Evolutionary conservation across 202 grass and related monocot genomes (phyloP).

Genomic region (Bolboschoenoplectus hybrid): DNA sequence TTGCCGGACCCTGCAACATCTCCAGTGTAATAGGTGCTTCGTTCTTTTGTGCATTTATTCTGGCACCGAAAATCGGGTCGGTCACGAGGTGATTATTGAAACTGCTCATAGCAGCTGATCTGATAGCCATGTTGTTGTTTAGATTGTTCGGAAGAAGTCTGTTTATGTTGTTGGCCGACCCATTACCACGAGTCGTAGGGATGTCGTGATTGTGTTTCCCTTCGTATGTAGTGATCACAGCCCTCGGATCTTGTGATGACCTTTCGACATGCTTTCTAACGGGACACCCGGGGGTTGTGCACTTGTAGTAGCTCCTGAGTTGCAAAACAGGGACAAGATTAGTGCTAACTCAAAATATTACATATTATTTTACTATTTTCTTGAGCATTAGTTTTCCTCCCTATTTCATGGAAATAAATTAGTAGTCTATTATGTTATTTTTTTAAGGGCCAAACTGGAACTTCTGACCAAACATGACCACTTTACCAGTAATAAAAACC

Average conservation of each 20-base stretch:
- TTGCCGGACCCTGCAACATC: constrained; percentile 44
- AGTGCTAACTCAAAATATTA: not conserved
- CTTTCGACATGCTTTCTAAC: constrained; percentile 97
- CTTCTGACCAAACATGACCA: not conserved
- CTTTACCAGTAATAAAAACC: not conserved
- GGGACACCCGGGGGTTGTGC: constrained; percentile 72
- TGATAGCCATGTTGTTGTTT: constrained; percentile 15
- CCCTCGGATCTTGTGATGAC: constrained; percentile 69
- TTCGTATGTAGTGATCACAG: constrained; percentile 97
- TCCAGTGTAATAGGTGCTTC: constrained; percentile 40
- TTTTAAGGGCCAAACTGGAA: not conserved
- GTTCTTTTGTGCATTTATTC: constrained; percentile 12
- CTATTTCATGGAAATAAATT: not conserved
- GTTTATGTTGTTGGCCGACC: not conserved
- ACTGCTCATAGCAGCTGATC: constrained; percentile 24
- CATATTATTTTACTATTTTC: not conserved
- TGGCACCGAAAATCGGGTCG: constrained; percentile 18
- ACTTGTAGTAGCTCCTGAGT: constrained; percentile 98
- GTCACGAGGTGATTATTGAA: not conserved
- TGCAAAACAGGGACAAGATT: not conserved
- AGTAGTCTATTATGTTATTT: not conserved
- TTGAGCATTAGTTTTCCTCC: not conserved
- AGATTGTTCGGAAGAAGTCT: constrained; percentile 23
- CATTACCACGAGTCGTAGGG: constrained; percentile 55
- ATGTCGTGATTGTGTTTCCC: constrained; percentile 98